These are phyloP conservation scores for Cercospora sp. DNA, from an alignment of 2,329 filamentous ascomycete genomes.

Conservation along the genomic window DNA sequence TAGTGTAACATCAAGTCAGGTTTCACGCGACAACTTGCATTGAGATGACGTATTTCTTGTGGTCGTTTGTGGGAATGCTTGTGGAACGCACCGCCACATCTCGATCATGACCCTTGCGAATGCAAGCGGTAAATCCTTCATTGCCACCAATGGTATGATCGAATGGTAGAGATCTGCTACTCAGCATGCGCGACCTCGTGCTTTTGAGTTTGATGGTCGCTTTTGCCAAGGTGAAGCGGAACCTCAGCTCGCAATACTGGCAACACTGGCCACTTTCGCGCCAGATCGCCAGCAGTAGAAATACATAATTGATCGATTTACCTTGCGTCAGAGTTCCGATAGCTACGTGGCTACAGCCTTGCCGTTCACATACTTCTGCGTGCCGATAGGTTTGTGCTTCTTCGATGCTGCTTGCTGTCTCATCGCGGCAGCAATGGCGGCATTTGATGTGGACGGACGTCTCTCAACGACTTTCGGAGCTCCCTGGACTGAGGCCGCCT, in stretches of 20 bases:
- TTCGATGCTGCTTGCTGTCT: constrained; percentile 24
- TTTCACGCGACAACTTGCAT: constrained; percentile 21
- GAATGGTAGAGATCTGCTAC: neutral
- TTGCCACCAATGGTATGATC: neutral
- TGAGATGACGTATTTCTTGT: constrained; percentile 14
- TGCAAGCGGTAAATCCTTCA: neutral
- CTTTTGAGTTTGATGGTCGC: neutral
- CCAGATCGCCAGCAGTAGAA: neutral
- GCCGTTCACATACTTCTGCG: constrained; percentile 33
- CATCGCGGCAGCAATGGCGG: constrained; percentile 19
- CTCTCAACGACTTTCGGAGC: constrained; percentile 21
- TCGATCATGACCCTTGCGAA: constrained; percentile 6
- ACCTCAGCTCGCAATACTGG: neutral
- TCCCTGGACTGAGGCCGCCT: constrained; percentile 19
- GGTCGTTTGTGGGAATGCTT: constrained; percentile 8
- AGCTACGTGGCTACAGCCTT: constrained; percentile 9
- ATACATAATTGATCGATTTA: neutral
- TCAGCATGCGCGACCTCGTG: neutral
- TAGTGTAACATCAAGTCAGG: constrained; percentile 17
- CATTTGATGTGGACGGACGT: constrained; percentile 17
- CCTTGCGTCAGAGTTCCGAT: neutral
- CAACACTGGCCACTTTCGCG: neutral
- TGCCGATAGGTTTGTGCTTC: constrained; percentile 32
- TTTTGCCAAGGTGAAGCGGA: constrained; percentile 1
- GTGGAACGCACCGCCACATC: constrained; percentile 17